These are phyloP conservation scores for Lipomyces mesembrius DNA, from an alignment of 805 yeast genomes.

Conservation along the genomic window DNA sequence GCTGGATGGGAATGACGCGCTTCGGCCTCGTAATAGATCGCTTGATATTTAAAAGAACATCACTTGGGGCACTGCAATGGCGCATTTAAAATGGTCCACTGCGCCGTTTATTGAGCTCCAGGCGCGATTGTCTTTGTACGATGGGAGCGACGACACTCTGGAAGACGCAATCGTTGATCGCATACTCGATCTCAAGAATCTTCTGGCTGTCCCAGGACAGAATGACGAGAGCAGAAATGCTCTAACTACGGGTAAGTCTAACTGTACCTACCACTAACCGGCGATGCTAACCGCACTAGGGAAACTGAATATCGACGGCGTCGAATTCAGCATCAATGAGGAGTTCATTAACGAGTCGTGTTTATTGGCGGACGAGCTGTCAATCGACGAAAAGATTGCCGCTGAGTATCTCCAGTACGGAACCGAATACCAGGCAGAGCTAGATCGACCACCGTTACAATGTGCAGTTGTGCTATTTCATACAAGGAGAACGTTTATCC, in stretches of 20 bases:
- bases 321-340: constrained; percentile 63
- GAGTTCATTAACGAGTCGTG: constrained; percentile 66
- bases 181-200: constrained; percentile 45
- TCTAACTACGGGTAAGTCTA: constrained; percentile 42
- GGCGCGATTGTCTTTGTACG: constrained; percentile 13
- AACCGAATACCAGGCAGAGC: constrained; percentile 46
- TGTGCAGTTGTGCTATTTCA: constrained; percentile 70
- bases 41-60: background rate
- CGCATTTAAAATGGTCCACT: constrained; percentile 31
- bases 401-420: constrained; percentile 70
- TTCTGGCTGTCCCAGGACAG: constrained; percentile 48
- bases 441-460: constrained; percentile 46
- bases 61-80: constrained; percentile 5
- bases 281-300: constrained; percentile 41
- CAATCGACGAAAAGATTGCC: constrained; percentile 75
- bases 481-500: constrained; percentile 69
- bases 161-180: background rate
- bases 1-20: background rate
- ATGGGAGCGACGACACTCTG: constrained; percentile 7
- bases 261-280: background rate
- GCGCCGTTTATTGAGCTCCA: constrained; percentile 26
- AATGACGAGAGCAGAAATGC: constrained; percentile 45
- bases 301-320: constrained; percentile 56
- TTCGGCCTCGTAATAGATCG: background rate
- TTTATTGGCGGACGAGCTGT: constrained; percentile 63